phyloP scores from a whole-genome alignment of 2,329 filamentous ascomycete species.

The Colletotrichum higginsianum region DNA sequence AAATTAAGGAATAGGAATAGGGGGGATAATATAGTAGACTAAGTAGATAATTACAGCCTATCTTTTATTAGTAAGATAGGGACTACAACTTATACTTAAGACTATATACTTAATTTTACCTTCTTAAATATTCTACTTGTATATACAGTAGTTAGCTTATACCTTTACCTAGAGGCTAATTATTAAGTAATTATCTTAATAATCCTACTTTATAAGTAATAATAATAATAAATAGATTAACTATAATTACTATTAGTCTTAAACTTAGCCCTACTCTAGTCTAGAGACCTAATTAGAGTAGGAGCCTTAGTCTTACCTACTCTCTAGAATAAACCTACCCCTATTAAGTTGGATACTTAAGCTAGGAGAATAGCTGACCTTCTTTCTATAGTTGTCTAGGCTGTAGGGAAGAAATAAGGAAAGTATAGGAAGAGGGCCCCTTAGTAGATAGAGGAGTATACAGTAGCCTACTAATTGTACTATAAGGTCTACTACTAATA shows the following conservation, averaged over 20 bases:
- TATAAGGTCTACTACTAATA: not conserved
- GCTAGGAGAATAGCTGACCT: not conserved
- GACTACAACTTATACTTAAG: not conserved
- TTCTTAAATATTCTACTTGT: not conserved
- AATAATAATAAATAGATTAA: not conserved
- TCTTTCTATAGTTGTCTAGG: not conserved
- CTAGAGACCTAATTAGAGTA: not conserved
- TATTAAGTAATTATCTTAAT: not conserved
- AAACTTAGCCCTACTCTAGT: not conserved
- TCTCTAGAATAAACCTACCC: not conserved
- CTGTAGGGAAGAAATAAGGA: not conserved
- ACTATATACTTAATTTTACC: slow-evolving; percentile 1
- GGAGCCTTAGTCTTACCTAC: not conserved
- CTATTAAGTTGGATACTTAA: not conserved
- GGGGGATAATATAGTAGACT: not conserved
- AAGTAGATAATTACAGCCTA: not conserved
- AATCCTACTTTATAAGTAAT: not conserved
- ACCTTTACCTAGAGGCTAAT: slow-evolving; percentile 4
- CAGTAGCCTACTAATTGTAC: not conserved
- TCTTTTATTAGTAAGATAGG: not conserved
- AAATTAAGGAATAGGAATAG: not conserved
- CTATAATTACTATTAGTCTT: not conserved
- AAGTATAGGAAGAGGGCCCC: not conserved
- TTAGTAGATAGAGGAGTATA: not conserved
- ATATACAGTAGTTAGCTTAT: not conserved